Base-by-base conservation (phyloP, 2,329 filamentous ascomycete species). In the Penicillium palitans region DNA sequence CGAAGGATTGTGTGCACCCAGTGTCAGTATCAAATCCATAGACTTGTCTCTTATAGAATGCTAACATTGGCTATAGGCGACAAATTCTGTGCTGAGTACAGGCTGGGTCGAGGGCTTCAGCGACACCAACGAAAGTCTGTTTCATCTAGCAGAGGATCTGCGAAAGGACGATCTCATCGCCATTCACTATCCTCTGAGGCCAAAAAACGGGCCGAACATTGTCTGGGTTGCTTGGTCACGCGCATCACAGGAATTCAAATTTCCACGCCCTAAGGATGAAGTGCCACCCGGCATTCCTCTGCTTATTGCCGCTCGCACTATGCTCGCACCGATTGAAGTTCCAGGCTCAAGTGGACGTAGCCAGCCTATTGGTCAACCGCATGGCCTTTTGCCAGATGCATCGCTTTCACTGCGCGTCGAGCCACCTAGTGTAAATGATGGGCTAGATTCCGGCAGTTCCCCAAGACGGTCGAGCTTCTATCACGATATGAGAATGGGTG, bases 61-160 rank as follows among this genome's bases (percentile, higher is more conserved):
- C 46, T 51, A 37, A 56, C 13, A 17, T 17, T 21, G 8, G n/a
- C 8, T 19, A 29, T 17, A 56, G 54, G 17, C 15, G 15, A 17
- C 6, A 7, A 33, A 52, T 35, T 46, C 13, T 9, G 19, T 52
- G 19, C 33, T 39, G 48, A 65, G 65, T 39, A 73, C 68, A 52
- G 71, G 70, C 37, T 77, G 71, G 68, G 61, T 76, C 27, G 65
- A 73, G 55, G 70, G 71, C 0, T 78, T 68, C 57, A 44, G 66
- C 17, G 71, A 77, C 45, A 74, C 69, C 4, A 65, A 70, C 33
- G 27, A 60, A 10, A 52, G 52, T 3, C 42, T 78, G 12, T 67
- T 66, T 40, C 55, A 55, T 4, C 61, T 75, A 49, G 67, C 68
- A 13, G 56, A 72, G 19, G 57, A 65, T 17, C 65, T 78, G 19